Evolutionary conservation across 768 basidiomycete genomes (phyloP).

Genomic region (Butyriboletus loyo): DNA sequence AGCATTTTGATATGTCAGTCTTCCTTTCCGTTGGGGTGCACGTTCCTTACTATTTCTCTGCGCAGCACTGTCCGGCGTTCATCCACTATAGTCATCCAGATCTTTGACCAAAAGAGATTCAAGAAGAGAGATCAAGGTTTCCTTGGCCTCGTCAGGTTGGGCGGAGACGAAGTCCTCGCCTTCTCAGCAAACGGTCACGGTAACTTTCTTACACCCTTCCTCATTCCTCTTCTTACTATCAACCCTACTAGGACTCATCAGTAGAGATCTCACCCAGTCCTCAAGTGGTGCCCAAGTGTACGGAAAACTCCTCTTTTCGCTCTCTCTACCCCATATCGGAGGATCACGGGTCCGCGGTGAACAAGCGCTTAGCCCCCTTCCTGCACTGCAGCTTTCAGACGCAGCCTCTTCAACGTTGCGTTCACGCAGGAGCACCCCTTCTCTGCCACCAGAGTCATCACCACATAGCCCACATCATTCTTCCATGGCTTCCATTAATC

Average conservation of each 20-base stretch:
- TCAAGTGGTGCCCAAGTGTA: conserved; percentile 51
- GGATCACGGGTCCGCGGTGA: conserved; percentile 17
- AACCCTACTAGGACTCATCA: conserved; percentile 55
- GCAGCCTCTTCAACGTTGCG: conserved; percentile 11
- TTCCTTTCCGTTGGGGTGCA: conserved; percentile 2
- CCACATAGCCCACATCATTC: conserved; percentile 16
- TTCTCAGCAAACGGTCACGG: conserved; percentile 47
- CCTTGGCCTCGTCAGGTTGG: conserved; percentile 55
- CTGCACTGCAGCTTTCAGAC: conserved; percentile 15
- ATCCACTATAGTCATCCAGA: conserved; percentile 77
- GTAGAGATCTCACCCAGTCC: conserved; percentile 49
- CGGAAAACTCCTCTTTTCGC: conserved; percentile 74
- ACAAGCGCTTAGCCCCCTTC: conserved; percentile 16
- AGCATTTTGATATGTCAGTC: conserved; percentile 80
- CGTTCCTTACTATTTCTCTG: conserved; percentile 3
- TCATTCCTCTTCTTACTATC: background rate
- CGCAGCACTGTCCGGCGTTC: conserved; percentile 66
- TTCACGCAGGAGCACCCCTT: conserved; percentile 22
- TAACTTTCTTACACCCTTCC: conserved; percentile 14
- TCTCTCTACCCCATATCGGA: conserved; percentile 40
- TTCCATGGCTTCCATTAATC: conserved; percentile 18
- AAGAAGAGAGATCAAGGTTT: conserved; percentile 84
- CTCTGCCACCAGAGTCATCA: conserved; percentile 19
- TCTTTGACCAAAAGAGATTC: conserved; percentile 89
- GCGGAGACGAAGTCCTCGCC: conserved; percentile 51